Evolutionary conservation across 176 grass and related monocot genomes (phyloP), one percentile per base, ranked within the genome.

Genomic region (Ananas comosus): DNA sequence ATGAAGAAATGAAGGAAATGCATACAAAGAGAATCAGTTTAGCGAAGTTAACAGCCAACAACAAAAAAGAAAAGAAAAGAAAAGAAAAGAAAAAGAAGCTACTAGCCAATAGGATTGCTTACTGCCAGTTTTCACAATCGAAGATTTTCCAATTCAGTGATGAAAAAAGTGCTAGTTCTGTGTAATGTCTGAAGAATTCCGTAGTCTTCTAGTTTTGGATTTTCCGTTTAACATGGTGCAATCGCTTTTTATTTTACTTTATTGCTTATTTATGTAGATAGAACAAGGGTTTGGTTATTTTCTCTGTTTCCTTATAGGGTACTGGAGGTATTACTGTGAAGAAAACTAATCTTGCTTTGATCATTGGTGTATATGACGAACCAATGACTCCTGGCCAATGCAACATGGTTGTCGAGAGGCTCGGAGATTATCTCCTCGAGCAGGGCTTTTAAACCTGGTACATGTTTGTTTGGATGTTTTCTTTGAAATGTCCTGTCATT

Each of bases 401-500:
- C 76, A 82, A 82, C 67, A 72, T 87, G 67, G 71, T 79, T 51
- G 84, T 82, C 48, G 66, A 86, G 79, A 82, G 61, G 75, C 71
- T 86, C 49, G 75, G 71, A n/a, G 83, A 86, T 48, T 82, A 82
- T 49, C 84, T 86, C 64, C 7, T 82, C 67, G 75, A 86, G 6
- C 61, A 82, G 79, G 52, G 71, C 52, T 79, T 75, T 53, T 86
- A 48, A 82, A 63, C 17, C n/a, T 19, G n/a, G 64, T 70, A 65
- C 66, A 16, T 63, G 18, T 1, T 67, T 14, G 42, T 47, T 47
- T 48, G 25, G 65, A 67, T 48, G 28, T n/a, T 2, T 67, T 48
- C 28, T 47, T 48, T 42, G 33, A 42, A 42, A 42, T 42, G 33
- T 7, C 33, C 33, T 4, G 33, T 49, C 56, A 9, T 21, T 61